A percentile compares a stretch with the other conserved stretches of the same genome.
phyloP scores from a whole-genome alignment of 306 rosid genomes.

The Cyamopsis tetragonoloba region DNA sequence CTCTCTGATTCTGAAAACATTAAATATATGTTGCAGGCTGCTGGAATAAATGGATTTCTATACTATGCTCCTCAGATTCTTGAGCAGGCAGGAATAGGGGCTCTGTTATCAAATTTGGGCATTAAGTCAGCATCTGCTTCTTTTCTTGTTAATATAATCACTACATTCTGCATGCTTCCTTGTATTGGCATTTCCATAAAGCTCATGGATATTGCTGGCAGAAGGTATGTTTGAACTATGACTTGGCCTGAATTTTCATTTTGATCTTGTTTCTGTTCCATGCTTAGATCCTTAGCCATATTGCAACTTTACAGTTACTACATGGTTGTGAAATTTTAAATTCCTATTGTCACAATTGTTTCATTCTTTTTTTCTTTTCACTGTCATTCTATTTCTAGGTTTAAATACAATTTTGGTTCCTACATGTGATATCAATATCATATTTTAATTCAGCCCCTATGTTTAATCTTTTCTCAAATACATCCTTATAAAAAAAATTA shows the following conservation, averaged over 20 bases:
- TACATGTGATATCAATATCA: no score
- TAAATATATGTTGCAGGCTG: constrained; percentile 42
- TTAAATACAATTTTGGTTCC: no score
- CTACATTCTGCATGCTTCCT: constrained; percentile 75
- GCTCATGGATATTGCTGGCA: constrained; percentile 69
- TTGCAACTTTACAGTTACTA: neutral
- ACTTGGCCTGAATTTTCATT: neutral
- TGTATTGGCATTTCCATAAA: constrained; percentile 57
- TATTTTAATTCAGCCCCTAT: no score
- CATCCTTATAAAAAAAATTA: no score
- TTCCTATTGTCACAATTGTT: neutral
- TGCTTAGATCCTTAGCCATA: neutral
- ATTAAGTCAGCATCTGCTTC: constrained; percentile 48
- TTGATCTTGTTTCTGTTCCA: constrained; percentile 3
- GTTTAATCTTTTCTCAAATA: no score
- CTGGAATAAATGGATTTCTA: constrained; percentile 74
- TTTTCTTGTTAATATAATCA: constrained; percentile 47
- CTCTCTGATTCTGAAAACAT: constrained; percentile 7
- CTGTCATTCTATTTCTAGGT: neutral
- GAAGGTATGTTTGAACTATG: constrained; percentile 50
- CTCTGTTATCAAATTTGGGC: constrained; percentile 55
- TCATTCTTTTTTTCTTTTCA: neutral
- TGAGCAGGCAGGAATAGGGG: constrained; percentile 51
- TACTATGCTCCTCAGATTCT: constrained; percentile 71
- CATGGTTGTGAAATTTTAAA: neutral